Evolutionary conservation across 139 green algal species (phyloP).

Genomic region (Chlamydomonas sp.): DNA sequence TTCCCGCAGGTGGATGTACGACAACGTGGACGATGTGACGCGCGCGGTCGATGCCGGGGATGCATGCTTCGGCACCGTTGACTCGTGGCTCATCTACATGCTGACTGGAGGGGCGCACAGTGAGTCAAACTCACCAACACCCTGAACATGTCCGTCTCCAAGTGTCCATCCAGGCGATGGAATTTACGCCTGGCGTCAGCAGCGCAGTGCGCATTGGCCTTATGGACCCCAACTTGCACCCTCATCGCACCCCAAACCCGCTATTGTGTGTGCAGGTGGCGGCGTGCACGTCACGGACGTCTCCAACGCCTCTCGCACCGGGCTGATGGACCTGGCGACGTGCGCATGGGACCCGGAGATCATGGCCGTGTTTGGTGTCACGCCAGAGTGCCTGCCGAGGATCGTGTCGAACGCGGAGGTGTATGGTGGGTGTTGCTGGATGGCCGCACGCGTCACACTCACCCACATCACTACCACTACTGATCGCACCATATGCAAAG

Average conservation of each 20-base stretch:
- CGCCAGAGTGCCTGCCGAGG: slow-evolving; percentile 54
- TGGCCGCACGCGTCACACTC: background rate
- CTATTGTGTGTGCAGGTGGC: slow-evolving; percentile 17
- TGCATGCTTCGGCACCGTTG: slow-evolving; percentile 81
- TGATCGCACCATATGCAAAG: too few relatives aligned
- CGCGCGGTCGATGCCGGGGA: slow-evolving; percentile 32
- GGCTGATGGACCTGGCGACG: slow-evolving; percentile 82
- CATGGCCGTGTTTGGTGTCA: slow-evolving; percentile 58
- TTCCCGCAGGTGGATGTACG: slow-evolving; percentile 70
- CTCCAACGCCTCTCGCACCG: slow-evolving; percentile 85
- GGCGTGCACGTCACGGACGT: too few relatives aligned
- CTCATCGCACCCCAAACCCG: background rate
- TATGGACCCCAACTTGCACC: background rate
- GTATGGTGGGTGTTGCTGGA: background rate
- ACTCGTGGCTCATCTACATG: slow-evolving; percentile 94
- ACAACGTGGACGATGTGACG: slow-evolving; percentile 46
- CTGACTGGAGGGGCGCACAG: slow-evolving; percentile 65
- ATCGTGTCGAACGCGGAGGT: slow-evolving; percentile 77
- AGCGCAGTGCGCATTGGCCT: background rate
- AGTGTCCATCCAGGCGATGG: slow-evolving; percentile 70
- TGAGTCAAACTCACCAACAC: too few relatives aligned
- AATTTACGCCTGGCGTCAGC: background rate
- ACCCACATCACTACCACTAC: too few relatives aligned
- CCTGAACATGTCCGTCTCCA: too few relatives aligned
- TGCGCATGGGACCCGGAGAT: slow-evolving; percentile 67